A percentile compares a stretch with the other conserved stretches of the same genome.
These are phyloP conservation scores for Syncephalastrum monosporum DNA, from an alignment of 371 early-diverging fungal species.

Conservation along the genomic window DNA sequence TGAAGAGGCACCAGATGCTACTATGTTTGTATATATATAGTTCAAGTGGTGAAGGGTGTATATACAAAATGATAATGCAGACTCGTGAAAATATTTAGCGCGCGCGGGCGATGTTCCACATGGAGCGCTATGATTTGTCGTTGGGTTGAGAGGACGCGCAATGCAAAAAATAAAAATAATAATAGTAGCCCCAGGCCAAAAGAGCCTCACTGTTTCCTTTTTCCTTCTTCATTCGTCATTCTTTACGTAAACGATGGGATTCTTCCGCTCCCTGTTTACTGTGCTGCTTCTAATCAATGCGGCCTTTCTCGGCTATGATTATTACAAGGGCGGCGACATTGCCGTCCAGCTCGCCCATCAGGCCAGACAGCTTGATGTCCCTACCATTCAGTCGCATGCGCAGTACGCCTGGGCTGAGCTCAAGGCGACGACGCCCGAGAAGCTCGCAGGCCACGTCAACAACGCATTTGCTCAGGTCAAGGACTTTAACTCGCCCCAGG, in stretches of 20 bases:
- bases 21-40: too few species aligned
- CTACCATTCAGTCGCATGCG: slow-evolving; percentile 43
- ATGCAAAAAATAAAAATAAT: too few species aligned
- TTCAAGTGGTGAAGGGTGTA: too few species aligned
- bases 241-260: slow-evolving; percentile 18
- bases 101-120: too few species aligned
- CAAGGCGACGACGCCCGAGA: slow-evolving; percentile 44
- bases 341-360: slow-evolving; percentile 54
- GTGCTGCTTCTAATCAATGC: slow-evolving; percentile 34
- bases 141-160: too few species aligned
- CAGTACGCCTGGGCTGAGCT: slow-evolving; percentile 27
- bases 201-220: too few species aligned
- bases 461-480: slow-evolving; percentile 57
- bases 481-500: slow-evolving; percentile 42
- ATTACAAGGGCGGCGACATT: slow-evolving; percentile 52
- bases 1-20: too few species aligned
- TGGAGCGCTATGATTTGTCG: too few species aligned
- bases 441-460: slow-evolving; percentile 53
- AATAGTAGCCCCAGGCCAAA: too few species aligned
- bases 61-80: too few species aligned
- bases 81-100: too few species aligned
- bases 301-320: slow-evolving; percentile 42
- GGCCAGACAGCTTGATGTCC: slow-evolving; percentile 46
- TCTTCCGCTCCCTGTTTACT: slow-evolving; percentile 41
- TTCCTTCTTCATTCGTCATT: too few species aligned